These are phyloP conservation scores for Blastocladiella emersonii DNA, from an alignment of 371 early-diverging fungal genomes.

Conservation along the genomic window DNA sequence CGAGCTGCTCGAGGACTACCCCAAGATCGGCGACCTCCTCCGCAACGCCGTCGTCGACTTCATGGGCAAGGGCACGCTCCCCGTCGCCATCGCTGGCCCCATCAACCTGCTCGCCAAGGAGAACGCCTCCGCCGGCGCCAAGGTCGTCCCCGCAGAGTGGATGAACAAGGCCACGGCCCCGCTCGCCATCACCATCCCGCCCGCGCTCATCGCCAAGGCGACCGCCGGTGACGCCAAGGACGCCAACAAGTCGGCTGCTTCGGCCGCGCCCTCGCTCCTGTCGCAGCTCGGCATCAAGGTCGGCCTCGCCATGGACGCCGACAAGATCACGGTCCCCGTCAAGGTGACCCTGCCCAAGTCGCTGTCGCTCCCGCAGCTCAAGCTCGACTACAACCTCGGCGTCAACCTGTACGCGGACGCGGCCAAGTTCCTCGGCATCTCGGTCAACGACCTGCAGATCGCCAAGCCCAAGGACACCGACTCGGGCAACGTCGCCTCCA, in stretches of 20 bases:
- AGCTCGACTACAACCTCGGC: conserved; percentile 2
- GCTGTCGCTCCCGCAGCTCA: background rate
- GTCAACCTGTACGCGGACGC: background rate
- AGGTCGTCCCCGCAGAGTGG: background rate
- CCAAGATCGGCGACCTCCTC: background rate
- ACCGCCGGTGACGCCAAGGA: background rate
- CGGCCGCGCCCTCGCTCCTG: background rate
- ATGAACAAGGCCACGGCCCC: background rate
- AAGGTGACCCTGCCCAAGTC: background rate
- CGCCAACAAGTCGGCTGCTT: background rate
- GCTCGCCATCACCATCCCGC: background rate
- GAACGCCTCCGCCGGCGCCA: background rate
- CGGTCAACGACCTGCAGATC: background rate
- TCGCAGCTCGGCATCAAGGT: background rate
- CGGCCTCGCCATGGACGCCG: background rate
- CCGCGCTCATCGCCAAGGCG: background rate
- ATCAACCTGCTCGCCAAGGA: background rate
- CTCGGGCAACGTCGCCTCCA: no score
- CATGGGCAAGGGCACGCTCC: background rate
- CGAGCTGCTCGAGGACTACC: background rate
- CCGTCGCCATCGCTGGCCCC: background rate
- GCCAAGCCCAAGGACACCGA: background rate
- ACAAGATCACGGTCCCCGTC: background rate
- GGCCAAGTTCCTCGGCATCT: background rate
- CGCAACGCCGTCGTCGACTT: background rate